phyloP scores from a whole-genome alignment of 1,139 yeast genomes.

The Cylindricascospora bacillispora region DNA sequence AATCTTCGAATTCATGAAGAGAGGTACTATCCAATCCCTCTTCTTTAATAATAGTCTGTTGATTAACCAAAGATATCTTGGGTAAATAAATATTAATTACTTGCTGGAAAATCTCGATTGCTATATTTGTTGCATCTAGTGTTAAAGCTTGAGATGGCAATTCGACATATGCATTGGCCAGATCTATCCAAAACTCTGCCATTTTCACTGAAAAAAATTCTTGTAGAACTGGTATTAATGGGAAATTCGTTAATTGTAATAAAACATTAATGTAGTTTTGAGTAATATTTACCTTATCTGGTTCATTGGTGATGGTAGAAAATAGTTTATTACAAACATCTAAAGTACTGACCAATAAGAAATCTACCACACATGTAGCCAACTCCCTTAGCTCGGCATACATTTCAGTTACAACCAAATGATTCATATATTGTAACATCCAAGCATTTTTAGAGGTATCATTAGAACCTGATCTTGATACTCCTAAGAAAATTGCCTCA shows the following conservation, averaged over 20 bases:
- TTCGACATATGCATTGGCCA: conserved; percentile 42
- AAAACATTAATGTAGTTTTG: conserved; percentile 37
- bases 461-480: conserved; percentile 14
- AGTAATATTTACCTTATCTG: conserved; percentile 7
- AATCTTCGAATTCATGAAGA: conserved; percentile 46
- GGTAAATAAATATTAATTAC: conserved; percentile 24
- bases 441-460: conserved; percentile 19
- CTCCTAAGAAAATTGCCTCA: conserved; percentile 26
- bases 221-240: conserved; percentile 50
- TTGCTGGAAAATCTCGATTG: conserved; percentile 23
- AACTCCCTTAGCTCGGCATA: conserved; percentile 36
- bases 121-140: conserved; percentile 17
- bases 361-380: conserved; percentile 39
- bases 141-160: conserved; percentile 17
- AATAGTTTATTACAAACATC: conserved; percentile 36
- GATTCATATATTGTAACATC: conserved; percentile 31
- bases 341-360: conserved; percentile 40
- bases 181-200: conserved; percentile 69
- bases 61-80: conserved; percentile 20
- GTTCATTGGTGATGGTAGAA: conserved; percentile 21
- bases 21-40: conserved; percentile 20
- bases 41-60: conserved; percentile 20
- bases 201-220: conserved; percentile 58
- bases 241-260: conserved; percentile 44
- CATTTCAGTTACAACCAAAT: conserved; percentile 30